Evolutionary conservation across 805 yeast species (phyloP).

Genomic region (Candida insectorum): DNA sequence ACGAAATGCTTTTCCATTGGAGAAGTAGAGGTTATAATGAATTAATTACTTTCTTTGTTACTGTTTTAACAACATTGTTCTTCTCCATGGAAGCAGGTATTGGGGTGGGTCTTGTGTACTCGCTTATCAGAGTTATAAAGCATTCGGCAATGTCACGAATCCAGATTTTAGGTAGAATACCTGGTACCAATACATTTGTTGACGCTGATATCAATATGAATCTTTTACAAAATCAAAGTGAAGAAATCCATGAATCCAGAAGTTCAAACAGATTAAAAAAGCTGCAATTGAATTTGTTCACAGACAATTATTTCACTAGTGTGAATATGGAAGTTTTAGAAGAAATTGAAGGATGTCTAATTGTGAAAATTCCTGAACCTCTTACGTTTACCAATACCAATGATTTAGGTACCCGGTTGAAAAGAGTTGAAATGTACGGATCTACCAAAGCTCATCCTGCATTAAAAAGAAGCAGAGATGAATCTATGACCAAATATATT

Average conservation of each 20-base stretch:
- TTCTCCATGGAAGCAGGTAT: conserved; percentile 87
- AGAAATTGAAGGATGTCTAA: conserved; percentile 43
- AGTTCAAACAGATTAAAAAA: neutral
- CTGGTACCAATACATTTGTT: conserved; percentile 37
- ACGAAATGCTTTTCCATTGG: conserved; percentile 71
- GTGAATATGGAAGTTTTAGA: conserved; percentile 35
- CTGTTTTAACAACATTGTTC: conserved; percentile 37
- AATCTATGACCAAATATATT: conserved; percentile 37
- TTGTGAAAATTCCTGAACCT: conserved; percentile 43
- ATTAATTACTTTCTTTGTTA: conserved; percentile 44
- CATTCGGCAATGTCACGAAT: conserved; percentile 42
- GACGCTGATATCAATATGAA: conserved; percentile 33
- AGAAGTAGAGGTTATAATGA: conserved; percentile 75
- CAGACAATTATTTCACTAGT: conserved; percentile 31
- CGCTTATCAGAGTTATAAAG: conserved; percentile 63
- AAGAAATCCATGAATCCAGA: neutral
- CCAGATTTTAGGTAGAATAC: conserved; percentile 43
- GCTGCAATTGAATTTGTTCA: conserved; percentile 28
- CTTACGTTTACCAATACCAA: conserved; percentile 40
- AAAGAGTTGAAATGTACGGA: conserved; percentile 41
- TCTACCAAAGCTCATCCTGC: conserved; percentile 45
- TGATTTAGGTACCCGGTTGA: conserved; percentile 35
- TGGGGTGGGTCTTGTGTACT: conserved; percentile 78
- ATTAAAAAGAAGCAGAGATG: conserved; percentile 30
- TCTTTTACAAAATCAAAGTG: conserved; percentile 3